These are phyloP conservation scores for Daucus carota DNA, from an alignment of 129 eudicot genomes.

Conservation along the genomic window DH1_v3.0 NC_030383.2:48060501-48061000, in stretches of 20 bases:
- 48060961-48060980: neutral
- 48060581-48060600: conserved; percentile 39
- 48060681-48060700: conserved; percentile 17
- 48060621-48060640: conserved; percentile 11
- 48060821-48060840: neutral
- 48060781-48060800: neutral
- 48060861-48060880: neutral
- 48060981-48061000: neutral
- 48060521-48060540: neutral
- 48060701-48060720: conserved; percentile 6
- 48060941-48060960: neutral
- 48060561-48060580: conserved; percentile 66
- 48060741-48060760: conserved; percentile 15
- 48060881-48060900: neutral
- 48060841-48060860: too few species aligned
- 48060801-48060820: neutral
- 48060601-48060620: conserved; percentile 14
- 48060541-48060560: conserved; percentile 3
- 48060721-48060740: conserved; percentile 8
- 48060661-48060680: conserved; percentile 7
- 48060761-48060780: neutral
- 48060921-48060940: neutral
- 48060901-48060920: neutral
- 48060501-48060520: neutral
- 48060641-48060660: conserved; percentile 18